Conservation (phyloP, 2,329 filamentous ascomycete species). For the Neonectria ditissima region DNA sequence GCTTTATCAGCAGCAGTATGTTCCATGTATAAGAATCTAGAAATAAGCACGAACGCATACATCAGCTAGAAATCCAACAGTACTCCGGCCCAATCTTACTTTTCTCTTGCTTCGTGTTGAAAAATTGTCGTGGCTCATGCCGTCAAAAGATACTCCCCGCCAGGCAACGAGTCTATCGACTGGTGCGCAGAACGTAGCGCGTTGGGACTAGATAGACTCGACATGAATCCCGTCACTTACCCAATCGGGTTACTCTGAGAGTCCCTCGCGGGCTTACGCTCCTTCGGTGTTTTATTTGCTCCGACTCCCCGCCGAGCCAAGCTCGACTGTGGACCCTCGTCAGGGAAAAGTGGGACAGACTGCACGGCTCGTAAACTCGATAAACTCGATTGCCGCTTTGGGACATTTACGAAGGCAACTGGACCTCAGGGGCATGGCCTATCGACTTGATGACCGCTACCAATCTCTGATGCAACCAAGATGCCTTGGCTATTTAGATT, state of each 20-base stretch:
- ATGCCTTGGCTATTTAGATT: not conserved
- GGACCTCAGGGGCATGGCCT: not conserved
- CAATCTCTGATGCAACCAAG: no score
- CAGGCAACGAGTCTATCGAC: not conserved
- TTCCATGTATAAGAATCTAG: not conserved
- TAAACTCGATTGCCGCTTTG: not conserved
- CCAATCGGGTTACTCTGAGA: not conserved
- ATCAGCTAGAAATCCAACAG: not conserved
- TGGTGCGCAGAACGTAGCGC: no score
- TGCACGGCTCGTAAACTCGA: not conserved
- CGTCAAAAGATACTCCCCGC: not conserved
- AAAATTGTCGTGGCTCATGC: no score
- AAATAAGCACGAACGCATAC: not conserved
- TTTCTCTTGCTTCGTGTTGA: no score
- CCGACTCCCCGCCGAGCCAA: not conserved
- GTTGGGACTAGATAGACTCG: no score
- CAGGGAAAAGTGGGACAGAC: no score
- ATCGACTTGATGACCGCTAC: no score
- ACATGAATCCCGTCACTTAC: not conserved
- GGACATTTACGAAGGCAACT: not conserved
- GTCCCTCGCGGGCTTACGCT: not conserved
- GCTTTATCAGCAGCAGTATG: not conserved
- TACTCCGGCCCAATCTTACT: not conserved
- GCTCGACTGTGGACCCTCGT: no score
- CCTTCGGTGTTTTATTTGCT: not conserved